phyloP scores from a whole-genome alignment of 495 filamentous ascomycete genomes.

The Daldinia grandis region DNA sequence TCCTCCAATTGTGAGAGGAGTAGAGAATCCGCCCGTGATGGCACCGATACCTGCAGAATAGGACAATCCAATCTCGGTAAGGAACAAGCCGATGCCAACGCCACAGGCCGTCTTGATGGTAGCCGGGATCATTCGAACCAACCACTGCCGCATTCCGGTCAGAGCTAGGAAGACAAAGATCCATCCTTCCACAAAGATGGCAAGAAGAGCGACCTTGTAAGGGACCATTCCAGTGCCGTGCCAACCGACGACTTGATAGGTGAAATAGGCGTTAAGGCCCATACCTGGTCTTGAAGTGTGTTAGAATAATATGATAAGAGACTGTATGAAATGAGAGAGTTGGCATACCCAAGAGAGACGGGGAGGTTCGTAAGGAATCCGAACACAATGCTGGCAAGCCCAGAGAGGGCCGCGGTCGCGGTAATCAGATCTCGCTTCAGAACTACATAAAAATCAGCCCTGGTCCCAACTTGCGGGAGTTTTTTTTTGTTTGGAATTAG shows the following conservation, averaged over 20 bases:
- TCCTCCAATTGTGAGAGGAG: constrained; percentile 75
- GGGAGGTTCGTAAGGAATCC: constrained; percentile 65
- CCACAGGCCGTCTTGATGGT: constrained; percentile 85
- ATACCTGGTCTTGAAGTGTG: constrained; percentile 69
- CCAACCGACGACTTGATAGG: constrained; percentile 83
- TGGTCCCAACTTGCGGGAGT: constrained; percentile 21
- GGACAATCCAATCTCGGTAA: constrained; percentile 79
- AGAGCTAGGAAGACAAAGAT: constrained; percentile 70
- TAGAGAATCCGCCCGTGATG: constrained; percentile 64
- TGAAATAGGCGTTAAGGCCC: constrained; percentile 85
- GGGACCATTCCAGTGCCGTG: constrained; percentile 73
- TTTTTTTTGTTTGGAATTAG: background rate
- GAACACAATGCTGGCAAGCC: constrained; percentile 58
- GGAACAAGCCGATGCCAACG: constrained; percentile 80
- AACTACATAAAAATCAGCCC: constrained; percentile 47
- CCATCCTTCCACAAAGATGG: constrained; percentile 82
- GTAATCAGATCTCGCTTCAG: constrained; percentile 80
- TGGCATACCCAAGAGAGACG: constrained; percentile 65
- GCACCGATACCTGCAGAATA: constrained; percentile 80
- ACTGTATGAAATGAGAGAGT: constrained; percentile 42
- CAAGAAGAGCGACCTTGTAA: constrained; percentile 77
- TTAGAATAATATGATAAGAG: constrained; percentile 29
- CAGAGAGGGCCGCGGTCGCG: constrained; percentile 77
- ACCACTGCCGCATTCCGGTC: constrained; percentile 83
- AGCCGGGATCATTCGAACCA: constrained; percentile 77